Base-by-base conservation (phyloP, 768 basidiomycete genomes). In the Gloeopeniophorella convolvens region DNA sequence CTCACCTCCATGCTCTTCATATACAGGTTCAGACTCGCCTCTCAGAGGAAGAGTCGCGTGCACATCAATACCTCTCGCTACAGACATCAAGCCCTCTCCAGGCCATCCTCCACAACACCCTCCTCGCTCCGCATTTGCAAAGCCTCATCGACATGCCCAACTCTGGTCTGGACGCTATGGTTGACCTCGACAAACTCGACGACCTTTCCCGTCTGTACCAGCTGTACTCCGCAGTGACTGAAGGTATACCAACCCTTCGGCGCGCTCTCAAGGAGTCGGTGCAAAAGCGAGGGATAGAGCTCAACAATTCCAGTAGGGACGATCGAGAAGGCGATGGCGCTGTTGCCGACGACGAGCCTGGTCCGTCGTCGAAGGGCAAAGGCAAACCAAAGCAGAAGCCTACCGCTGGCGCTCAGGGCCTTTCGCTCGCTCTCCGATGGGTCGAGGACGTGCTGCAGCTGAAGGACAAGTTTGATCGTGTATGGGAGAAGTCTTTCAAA, bases 391-490 rank as follows among this genome's bases (percentile, higher is more conserved):
- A 72, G 49, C 65, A 69, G 27, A 59, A 63, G 31, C 59, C 69
- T 34, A 61, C 70, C 51, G 67, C 68, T 5, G 70, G 59, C 7
- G 62, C 71, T 7, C 76, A 82, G 49, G 69, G 81, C 0, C 66
- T 83, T 18, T 64, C 69, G 11, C 60, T 78, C 24, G 96, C 95
- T 4, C 69, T 95, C 47, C 83, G 80, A 63, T 99, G 96, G 96
- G 95, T 98, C 0, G 84, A 95, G 64, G 82, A 85, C 58, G 85
- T 96, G 13, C 72, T 99, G 11, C 81, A 84, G 53, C 72, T 98
- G 48, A 98, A 98, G 67, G 93, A 97, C 67, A 88, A 79, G 62
- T 91, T 96, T 62, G 91, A 97, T 59, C 59, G 60, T 18, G 62
- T 95, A 2, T 85, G 90, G 80, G 75, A 69, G 39, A 65, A 72